A percentile compares a stretch with the other conserved stretches of the same genome.
Evolutionary conservation across 441 rosid species (phyloP).

Genomic region (Cnidoscolus chayamansa): DNA sequence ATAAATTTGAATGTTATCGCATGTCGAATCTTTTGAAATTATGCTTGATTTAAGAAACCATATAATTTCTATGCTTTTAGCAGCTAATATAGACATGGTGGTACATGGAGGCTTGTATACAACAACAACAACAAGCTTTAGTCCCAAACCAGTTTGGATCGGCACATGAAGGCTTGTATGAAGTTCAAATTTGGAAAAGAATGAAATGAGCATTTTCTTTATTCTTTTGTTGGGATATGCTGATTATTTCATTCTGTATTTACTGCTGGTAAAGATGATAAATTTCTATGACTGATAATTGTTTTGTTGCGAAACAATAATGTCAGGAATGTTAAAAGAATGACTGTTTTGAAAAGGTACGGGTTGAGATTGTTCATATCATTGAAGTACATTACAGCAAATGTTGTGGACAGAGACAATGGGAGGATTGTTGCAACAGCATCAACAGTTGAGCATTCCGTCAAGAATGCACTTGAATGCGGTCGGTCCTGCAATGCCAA

Average conservation of each 20-base stretch:
- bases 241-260: background rate
- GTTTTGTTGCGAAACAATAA: background rate
- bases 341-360: conserved; percentile 33
- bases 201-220: background rate
- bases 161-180: background rate
- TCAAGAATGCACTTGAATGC: conserved; percentile 40
- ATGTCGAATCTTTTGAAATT: background rate
- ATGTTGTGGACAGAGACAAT: conserved; percentile 42
- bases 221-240: background rate
- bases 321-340: conserved; percentile 11
- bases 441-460: conserved; percentile 43
- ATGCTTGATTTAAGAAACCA: background rate
- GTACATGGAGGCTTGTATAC: background rate
- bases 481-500: conserved; percentile 49
- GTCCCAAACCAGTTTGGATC: too few relatives aligned
- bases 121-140: too few relatives aligned
- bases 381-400: conserved; percentile 32
- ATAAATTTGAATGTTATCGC: background rate
- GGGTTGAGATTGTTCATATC: conserved; percentile 32
- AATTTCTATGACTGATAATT: background rate
- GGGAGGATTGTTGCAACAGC: conserved; percentile 44
- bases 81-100: background rate
- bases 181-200: background rate
- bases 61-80: background rate
- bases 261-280: background rate